These are phyloP conservation scores for Solanum ossicruentum DNA, from an alignment of 257 asterid genomes.

Conservation along the genomic window DNA sequence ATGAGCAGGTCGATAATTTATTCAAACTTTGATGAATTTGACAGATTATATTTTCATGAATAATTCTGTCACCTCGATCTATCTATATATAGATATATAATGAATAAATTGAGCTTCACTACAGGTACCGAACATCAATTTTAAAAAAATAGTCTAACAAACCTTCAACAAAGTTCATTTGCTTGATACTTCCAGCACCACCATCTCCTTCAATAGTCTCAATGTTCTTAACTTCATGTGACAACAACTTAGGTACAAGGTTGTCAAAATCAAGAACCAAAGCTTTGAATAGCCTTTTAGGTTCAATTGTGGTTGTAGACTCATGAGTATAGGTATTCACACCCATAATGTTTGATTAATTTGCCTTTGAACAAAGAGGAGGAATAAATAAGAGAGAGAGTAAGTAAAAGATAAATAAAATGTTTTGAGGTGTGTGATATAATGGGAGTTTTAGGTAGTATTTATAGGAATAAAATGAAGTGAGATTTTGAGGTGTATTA, in stretches of 20 bases:
- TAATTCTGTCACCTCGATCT: not conserved
- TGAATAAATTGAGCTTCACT: too few species aligned
- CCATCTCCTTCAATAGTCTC: not conserved
- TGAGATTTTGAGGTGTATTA: not conserved
- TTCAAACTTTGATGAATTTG: not conserved
- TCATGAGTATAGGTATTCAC: not conserved
- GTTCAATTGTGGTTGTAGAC: not conserved
- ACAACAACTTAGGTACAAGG: not conserved
- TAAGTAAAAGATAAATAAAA: not conserved
- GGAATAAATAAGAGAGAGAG: not conserved
- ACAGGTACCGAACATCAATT: too few species aligned
- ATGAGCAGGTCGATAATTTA: not conserved
- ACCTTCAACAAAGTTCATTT: not conserved
- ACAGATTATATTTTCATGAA: not conserved
- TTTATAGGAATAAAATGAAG: not conserved
- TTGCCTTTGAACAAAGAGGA: not conserved
- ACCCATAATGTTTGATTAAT: slow-evolving; percentile 5
- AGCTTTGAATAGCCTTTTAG: not conserved
- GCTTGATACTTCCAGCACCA: not conserved
- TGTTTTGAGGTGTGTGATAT: not conserved
- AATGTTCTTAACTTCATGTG: not conserved
- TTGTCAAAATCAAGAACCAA: not conserved
- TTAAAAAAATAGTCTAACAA: not conserved
- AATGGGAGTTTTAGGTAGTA: not conserved
- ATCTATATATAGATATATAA: not conserved